Conservation (phyloP, 192 early-diverging fungal species). For the Coemansia nantahalensis region DNA sequence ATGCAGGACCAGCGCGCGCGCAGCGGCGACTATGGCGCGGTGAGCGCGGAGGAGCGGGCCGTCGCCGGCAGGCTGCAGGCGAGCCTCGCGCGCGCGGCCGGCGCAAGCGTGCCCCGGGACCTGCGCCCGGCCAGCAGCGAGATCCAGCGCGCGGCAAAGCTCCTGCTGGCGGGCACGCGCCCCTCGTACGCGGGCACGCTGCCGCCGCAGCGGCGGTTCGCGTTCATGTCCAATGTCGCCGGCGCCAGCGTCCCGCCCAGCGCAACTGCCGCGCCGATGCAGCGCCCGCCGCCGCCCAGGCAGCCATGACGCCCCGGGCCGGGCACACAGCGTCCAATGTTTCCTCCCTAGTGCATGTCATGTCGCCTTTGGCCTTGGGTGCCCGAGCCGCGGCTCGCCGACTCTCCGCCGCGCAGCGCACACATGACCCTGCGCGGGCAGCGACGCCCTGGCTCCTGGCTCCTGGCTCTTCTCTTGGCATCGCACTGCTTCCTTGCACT, state of each 20-base stretch:
- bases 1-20: slow-evolving; percentile 37
- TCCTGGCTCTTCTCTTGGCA: no score
- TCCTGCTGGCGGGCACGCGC: slow-evolving; percentile 19
- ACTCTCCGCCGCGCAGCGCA: no score
- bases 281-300: slow-evolving; percentile 2
- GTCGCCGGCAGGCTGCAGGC: slow-evolving; percentile 28
- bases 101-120: slow-evolving; percentile 15
- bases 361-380: no score
- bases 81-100: slow-evolving; percentile 20
- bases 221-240: slow-evolving; percentile 38
- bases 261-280: slow-evolving; percentile 44
- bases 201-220: slow-evolving; percentile 43
- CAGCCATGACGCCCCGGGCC: no score
- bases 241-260: slow-evolving; percentile 17
- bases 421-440: no score
- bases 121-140: slow-evolving; percentile 26
- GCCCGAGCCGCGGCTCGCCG: no score
- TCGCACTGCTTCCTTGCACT: no score
- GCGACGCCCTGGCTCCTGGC: no score
- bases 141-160: slow-evolving; percentile 26
- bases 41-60: slow-evolving; percentile 24
- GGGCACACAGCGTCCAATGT: no score
- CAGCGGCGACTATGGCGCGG: slow-evolving; percentile 14
- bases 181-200: slow-evolving; percentile 33
- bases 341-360: no score